Conservation (phyloP, 331 rosid genomes). For the Quercus tomentella region DNA sequence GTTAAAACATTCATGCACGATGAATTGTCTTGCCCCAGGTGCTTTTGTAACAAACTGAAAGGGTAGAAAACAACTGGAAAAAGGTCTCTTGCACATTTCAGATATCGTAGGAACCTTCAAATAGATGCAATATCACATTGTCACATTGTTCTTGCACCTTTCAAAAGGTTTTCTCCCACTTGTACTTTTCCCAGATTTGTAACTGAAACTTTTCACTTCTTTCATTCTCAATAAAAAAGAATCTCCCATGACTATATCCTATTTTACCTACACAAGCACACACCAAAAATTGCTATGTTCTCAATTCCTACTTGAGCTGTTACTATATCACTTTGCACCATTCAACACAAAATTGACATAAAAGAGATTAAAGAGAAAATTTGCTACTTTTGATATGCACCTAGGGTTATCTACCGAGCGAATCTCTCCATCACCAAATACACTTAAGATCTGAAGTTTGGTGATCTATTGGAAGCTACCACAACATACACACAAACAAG, state of each 20-base stretch:
- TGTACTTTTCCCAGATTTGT: neutral
- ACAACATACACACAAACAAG: no score
- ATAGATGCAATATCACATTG: neutral
- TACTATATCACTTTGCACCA: no score
- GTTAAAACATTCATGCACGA: no score
- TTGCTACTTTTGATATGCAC: no score
- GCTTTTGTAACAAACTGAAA: no score
- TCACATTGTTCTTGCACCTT: neutral
- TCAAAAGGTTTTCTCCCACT: neutral
- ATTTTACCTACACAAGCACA: no score
- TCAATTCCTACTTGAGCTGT: neutral
- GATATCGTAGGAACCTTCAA: neutral
- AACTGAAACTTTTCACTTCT: neutral
- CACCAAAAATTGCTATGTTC: neutral
- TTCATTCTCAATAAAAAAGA: neutral
- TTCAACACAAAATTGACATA: neutral
- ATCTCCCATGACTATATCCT: neutral
- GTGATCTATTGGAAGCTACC: no score
- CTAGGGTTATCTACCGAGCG: no score
- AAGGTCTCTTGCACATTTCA: neutral
- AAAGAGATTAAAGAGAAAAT: no score
- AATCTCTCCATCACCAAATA: no score
- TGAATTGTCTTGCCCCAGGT: no score
- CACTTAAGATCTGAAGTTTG: no score
- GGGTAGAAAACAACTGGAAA: neutral